Base-by-base conservation (phyloP, 2,329 filamentous ascomycete genomes). In the Fusarium solani-melongenae region DNA sequence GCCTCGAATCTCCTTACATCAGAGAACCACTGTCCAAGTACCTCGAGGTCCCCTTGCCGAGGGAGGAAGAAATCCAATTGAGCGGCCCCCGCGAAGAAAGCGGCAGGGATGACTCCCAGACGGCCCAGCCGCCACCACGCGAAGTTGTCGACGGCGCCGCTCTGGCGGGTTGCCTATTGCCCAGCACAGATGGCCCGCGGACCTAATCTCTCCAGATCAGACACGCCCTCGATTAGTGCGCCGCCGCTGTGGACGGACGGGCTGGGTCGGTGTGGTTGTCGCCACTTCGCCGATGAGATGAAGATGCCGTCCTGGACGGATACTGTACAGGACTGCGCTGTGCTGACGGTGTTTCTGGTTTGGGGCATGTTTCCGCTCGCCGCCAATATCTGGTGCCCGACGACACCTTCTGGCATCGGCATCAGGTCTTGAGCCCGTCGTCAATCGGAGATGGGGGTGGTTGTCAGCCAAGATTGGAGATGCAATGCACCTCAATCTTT, bases 201-300 rank as follows among this genome's bases (percentile, higher is more conserved):
- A 71, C 74, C 71, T 74, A 77, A 77, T 77, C 76, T 77, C 73
- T 74, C 64, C 66, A 77, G 76, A 77, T 77, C 76, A 77, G 72
- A 77, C 75, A 77, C 67, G 60, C 67, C 68, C 64, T 77, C 72
- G 73, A 76, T 77, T 77, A 77, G 75, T 77, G 75, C 71, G 71
- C 69, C 61, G 71, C 73, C 56, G 58, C 66, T 36, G 71, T 72
- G 62, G 61, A 64, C 38, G 41, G 39, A 44, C 70, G 49, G 58
- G 39, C 9, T 33, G 38, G 38, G 38, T 60, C 27, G 27, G 57
- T 46, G 57, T 60, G 56, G 53, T 57, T 22, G 53, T 57, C n/a
- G 69, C 69, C 67, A 57, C 70, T 67, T 56, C 56, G 38, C 33
- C 41, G 59, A 51, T 60, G 69, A 72, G 62, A 73, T 73, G 69